phyloP scores from a whole-genome alignment of 257 asterid species.

The Nicotiana sylvestris region DNA sequence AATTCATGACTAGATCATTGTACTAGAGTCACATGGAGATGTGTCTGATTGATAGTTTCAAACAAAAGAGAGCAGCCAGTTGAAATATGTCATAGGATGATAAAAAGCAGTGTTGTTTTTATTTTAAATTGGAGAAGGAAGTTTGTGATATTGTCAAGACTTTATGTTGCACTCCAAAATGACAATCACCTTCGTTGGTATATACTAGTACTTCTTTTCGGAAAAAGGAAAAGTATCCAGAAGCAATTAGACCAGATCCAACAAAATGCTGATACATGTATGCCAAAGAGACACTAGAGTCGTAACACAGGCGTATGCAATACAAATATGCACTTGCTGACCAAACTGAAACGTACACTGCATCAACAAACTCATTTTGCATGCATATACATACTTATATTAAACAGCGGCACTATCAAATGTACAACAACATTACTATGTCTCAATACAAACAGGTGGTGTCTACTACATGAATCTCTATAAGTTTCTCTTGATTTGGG shows the following conservation, averaged over 20 bases:
- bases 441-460: background rate
- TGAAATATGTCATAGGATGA: background rate
- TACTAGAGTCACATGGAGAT: background rate
- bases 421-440: background rate
- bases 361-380: background rate
- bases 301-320: background rate
- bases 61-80: background rate
- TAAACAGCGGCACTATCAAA: background rate
- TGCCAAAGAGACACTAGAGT: background rate
- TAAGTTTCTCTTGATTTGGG: background rate
- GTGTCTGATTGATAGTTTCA: background rate
- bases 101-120: background rate
- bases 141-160: background rate
- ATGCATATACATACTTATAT: background rate
- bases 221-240: too few relatives aligned
- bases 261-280: background rate
- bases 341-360: background rate
- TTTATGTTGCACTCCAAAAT: background rate
- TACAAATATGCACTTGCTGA: background rate
- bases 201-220: background rate
- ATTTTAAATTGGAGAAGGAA: background rate
- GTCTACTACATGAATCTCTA: background rate
- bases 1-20: background rate
- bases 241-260: background rate
- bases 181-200: background rate